Evolutionary conservation across 352 stramenopile genomes (phyloP), one percentile per base, ranked within the genome.

Genomic region (Blastocystis sp.): DNA sequence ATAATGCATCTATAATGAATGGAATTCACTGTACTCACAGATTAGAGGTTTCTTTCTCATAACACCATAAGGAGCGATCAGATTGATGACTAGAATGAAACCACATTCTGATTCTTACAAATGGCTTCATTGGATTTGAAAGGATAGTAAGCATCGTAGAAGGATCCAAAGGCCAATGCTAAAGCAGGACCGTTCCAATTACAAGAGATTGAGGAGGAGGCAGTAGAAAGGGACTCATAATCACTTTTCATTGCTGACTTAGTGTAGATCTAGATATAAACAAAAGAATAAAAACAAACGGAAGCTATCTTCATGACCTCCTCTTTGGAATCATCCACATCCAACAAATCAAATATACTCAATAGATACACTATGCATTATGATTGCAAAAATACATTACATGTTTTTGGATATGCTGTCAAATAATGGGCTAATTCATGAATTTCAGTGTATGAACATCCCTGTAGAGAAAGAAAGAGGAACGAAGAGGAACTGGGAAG

Each of bases 281-380:
- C 39, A 9, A 46, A 9, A 46, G 9, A 9, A 2, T 46, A 46
- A 46, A 46, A 9, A 46, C 14, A 59, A 5, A 49, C 24, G 39
- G n/a, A 61, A 61, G 52, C 69, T n/a, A 39, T 42, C 14, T 29
- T 46, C 21, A 43, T 27, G 3, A 63, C 37, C 0, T 80, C 69
- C 14, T 69, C 32, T 32, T 43, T 61, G 3, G 54, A 61, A 32
- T 61, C 54, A 32, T 61, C 54, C 2, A 61, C 12, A 61, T 61
- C 54, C 19, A 61, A 12, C 5, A 77, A 24, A n/a, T 63, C 24
- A 3, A 42, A 27, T 16, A 80, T 19, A 21, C n/a, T 58, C 19
- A 80, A 42, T 7, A 63, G 39, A 54, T 65, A 80, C 4, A 80
- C 69, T 80, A n/a, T 43, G 6, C 19, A 19, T 61, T 12, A 80